These are phyloP conservation scores for Canavalia ensiformis DNA, from an alignment of 306 rosid genomes.

Conservation along the genomic window DNA sequence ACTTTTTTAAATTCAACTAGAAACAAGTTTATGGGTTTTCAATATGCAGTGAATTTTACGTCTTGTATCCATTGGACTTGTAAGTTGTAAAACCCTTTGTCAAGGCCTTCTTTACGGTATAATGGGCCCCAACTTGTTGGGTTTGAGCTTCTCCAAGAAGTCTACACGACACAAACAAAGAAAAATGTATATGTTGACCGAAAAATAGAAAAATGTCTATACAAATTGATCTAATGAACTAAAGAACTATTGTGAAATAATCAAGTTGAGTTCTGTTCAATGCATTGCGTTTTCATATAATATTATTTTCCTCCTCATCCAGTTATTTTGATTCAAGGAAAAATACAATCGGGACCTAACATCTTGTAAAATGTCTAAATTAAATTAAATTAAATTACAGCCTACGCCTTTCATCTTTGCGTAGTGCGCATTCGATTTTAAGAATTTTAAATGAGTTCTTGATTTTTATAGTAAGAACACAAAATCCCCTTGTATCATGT, in stretches of 20 bases:
- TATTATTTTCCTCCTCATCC: neutral
- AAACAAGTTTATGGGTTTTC: no score
- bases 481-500: neutral
- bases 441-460: neutral
- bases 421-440: neutral
- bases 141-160: neutral
- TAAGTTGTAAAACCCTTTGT: no score
- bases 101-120: no score
- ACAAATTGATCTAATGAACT: no score
- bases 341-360: no score
- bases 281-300: neutral
- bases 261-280: neutral
- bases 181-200: no score
- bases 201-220: no score
- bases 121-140: no score
- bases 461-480: neutral
- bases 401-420: neutral
- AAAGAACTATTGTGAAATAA: neutral
- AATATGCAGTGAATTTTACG: no score
- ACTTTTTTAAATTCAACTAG: no score
- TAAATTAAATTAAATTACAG: neutral
- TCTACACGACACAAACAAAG: no score
- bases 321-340: neutral
- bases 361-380: neutral
- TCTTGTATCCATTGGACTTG: no score